Evolutionary conservation across 176 grass and related monocot genomes (phyloP).

Genomic region (sorghum (Sorghum bicolor)): Sorghum_bicolor_NCBIv3 NC_012872.2:2093001-2093500

Average conservation of each 20-base stretch:
- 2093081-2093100: constrained; percentile 26
- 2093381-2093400: background rate
- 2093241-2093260: constrained; percentile 18
- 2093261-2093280: background rate
- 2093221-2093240: background rate
- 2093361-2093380: background rate
- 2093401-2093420: background rate
- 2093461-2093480: background rate
- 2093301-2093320: background rate
- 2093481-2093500: background rate
- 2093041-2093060: constrained; percentile 2
- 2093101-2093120: constrained; percentile 27
- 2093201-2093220: background rate
- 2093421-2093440: background rate
- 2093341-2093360: background rate
- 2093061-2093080: background rate
- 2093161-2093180: constrained; percentile 36
- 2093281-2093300: background rate
- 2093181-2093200: background rate
- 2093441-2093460: background rate
- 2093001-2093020: background rate
- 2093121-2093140: constrained; percentile 23
- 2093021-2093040: constrained; percentile 7
- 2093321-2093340: background rate
- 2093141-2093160: constrained; percentile 30